These are phyloP conservation scores for Geotrichum australiense DNA, from an alignment of 1,139 yeast genomes.

Conservation along the genomic window DNA sequence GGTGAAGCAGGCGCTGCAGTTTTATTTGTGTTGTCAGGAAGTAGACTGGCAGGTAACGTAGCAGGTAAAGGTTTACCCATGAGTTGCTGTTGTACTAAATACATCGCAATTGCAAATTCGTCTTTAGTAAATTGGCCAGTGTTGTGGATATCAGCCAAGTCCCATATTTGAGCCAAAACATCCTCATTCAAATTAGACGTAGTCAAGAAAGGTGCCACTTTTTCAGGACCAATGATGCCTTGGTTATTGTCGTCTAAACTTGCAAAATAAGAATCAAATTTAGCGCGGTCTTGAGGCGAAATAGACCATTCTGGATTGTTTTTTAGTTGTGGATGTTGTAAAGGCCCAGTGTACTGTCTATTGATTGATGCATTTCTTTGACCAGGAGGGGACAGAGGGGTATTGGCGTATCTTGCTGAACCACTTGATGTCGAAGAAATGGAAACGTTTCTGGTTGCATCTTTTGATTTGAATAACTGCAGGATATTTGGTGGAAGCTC, in stretches of 20 bases:
- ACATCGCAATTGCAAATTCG: constrained; percentile 93
- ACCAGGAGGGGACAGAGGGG: constrained; percentile 18
- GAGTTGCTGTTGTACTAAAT: constrained; percentile 75
- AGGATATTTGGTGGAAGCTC: constrained; percentile 46
- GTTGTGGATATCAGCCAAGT: constrained; percentile 82
- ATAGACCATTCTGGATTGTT: constrained; percentile 62
- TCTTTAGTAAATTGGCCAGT: constrained; percentile 72
- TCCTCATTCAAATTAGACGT: constrained; percentile 84
- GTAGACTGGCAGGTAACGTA: constrained; percentile 31
- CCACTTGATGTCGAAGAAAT: constrained; percentile 19
- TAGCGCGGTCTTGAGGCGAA: constrained; percentile 61
- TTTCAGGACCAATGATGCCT: constrained; percentile 58
- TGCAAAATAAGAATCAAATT: constrained; percentile 72
- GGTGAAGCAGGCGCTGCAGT: constrained; percentile 21
- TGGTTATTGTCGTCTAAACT: constrained; percentile 58
- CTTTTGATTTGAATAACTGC: constrained; percentile 20
- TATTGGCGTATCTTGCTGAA: constrained; percentile 21
- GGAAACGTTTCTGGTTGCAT: constrained; percentile 7
- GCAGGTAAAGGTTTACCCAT: constrained; percentile 74
- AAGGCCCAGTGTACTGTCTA: constrained; percentile 22
- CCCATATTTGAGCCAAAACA: constrained; percentile 88
- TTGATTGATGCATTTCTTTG: constrained; percentile 22
- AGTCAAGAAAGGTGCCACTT: constrained; percentile 83
- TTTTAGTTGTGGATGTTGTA: constrained; percentile 35
- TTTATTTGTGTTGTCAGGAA: constrained; percentile 16